Conservation (phyloP, 2,329 filamentous ascomycete species). For the Pyrenophora teres region DNA sequence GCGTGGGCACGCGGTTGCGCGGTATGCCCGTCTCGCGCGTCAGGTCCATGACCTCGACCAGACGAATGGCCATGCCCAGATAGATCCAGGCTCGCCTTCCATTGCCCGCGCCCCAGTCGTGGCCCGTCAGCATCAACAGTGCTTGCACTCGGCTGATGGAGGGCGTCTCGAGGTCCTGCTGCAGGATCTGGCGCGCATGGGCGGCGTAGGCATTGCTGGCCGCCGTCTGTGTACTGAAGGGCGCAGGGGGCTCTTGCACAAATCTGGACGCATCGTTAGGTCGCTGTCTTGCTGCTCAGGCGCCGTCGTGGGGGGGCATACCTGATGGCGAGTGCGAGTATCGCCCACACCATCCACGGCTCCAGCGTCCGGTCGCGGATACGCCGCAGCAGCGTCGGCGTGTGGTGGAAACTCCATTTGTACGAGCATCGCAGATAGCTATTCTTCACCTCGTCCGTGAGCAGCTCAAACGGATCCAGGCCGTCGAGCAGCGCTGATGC, state of each 20-base stretch:
- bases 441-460: conserved; percentile 51
- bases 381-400: conserved; percentile 45
- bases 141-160: conserved; percentile 48
- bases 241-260: conserved; percentile 43
- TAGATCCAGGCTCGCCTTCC: conserved; percentile 49
- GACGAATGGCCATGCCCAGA: conserved; percentile 49
- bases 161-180: conserved; percentile 48
- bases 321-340: conserved; percentile 49
- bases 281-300: no score
- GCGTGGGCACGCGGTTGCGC: conserved; percentile 38
- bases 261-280: conserved; percentile 31
- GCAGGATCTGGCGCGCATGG: conserved; percentile 48
- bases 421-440: conserved; percentile 49
- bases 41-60: conserved; percentile 49
- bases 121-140: conserved; percentile 51
- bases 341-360: conserved; percentile 49
- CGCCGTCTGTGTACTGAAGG: conserved; percentile 45
- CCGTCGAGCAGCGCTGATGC: conserved; percentile 38
- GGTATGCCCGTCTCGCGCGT: conserved; percentile 44
- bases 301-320: conserved; percentile 15
- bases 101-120: conserved; percentile 54
- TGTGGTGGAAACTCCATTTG: conserved; percentile 52
- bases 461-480: conserved; percentile 46
- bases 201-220: conserved; percentile 50
- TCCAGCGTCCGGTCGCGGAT: conserved; percentile 48